These are phyloP conservation scores for Dianthus caryophyllus DNA, from an alignment of 148 eudicot species.

Conservation along the genomic window DNA sequence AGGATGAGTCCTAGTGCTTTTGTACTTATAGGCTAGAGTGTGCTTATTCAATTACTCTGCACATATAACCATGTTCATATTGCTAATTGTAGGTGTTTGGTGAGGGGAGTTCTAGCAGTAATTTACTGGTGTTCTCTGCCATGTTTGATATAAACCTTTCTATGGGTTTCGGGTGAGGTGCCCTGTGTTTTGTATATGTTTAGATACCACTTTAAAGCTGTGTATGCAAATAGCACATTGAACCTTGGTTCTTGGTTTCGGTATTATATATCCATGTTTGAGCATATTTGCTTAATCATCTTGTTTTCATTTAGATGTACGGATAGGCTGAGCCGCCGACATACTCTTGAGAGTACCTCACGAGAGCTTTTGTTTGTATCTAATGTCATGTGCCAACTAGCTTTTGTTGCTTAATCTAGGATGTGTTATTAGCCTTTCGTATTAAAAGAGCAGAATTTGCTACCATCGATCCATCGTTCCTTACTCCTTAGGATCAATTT, in stretches of 20 bases:
- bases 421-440: background rate
- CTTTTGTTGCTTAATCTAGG: background rate
- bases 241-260: too few species aligned
- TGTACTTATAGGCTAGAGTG: background rate
- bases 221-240: too few species aligned
- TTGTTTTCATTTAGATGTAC: background rate
- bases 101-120: background rate
- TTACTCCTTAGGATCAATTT: background rate
- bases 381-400: background rate
- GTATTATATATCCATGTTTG: background rate
- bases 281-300: background rate
- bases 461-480: too few species aligned
- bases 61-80: background rate
- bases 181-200: too few species aligned
- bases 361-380: background rate
- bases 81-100: background rate
- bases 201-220: too few species aligned
- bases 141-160: background rate
- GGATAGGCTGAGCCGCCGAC: background rate
- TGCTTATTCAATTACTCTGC: background rate
- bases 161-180: too few species aligned
- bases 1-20: background rate
- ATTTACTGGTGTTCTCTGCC: background rate
- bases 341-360: background rate
- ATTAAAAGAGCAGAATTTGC: background rate